These are phyloP conservation scores for Albophoma yamanashiensis DNA, from an alignment of 2,329 filamentous ascomycete genomes.

Conservation along the genomic window DNA sequence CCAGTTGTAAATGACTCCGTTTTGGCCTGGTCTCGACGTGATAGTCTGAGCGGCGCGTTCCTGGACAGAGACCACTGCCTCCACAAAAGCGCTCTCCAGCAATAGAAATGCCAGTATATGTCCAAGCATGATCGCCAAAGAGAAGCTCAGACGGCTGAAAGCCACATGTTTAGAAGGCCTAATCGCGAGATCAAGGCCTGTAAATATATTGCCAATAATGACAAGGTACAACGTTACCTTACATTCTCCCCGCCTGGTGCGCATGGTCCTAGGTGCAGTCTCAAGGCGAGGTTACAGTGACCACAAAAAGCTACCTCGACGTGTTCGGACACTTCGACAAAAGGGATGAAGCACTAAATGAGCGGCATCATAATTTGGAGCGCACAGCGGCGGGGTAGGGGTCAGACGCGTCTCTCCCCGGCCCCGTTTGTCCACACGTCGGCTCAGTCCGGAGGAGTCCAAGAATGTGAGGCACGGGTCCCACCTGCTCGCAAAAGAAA, in stretches of 20 bases:
- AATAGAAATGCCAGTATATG: conserved; percentile 1
- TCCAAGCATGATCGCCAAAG: conserved; percentile 3
- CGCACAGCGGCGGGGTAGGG: background rate
- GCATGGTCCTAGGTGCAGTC: background rate
- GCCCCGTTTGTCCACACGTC: background rate
- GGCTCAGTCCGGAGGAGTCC: background rate
- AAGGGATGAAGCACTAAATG: background rate
- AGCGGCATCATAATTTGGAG: background rate
- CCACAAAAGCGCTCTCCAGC: conserved; percentile 1
- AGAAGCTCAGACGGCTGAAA: background rate
- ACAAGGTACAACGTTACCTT: background rate
- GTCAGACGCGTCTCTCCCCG: background rate
- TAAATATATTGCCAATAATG: background rate
- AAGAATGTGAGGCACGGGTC: background rate
- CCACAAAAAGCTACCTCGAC: background rate
- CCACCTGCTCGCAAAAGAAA: background rate
- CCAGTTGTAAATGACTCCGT: conserved; percentile 31
- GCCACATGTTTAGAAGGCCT: no score
- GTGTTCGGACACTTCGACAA: background rate
- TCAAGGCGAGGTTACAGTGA: background rate
- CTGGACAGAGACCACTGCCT: background rate
- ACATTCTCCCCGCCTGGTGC: background rate
- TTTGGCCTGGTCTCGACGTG: conserved; percentile 15
- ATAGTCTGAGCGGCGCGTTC: conserved; percentile 3
- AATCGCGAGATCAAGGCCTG: background rate